phyloP scores from a whole-genome alignment of 192 early-diverging fungal species.

The Phlyctochytrium planicorne region DNA sequence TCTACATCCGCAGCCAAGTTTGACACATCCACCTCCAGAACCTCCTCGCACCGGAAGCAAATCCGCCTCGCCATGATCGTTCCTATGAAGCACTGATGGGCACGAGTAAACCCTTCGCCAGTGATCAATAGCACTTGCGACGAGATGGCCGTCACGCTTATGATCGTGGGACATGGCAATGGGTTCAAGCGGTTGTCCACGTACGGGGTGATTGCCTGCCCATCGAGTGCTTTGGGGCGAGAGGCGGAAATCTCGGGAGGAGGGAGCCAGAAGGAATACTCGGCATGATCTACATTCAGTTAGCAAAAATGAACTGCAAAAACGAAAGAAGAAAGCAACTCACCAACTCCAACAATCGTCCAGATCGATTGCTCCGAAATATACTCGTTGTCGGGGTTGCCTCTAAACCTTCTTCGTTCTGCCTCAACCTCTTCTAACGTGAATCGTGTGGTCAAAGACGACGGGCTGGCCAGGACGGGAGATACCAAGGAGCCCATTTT shows the following conservation, averaged over 20 bases:
- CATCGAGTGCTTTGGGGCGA: not conserved
- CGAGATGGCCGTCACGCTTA: not conserved
- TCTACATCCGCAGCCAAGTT: not conserved
- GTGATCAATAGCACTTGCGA: not conserved
- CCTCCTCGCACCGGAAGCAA: not conserved
- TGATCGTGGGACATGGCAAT: not conserved
- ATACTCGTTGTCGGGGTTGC: constrained; percentile 66
- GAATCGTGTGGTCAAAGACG: not conserved
- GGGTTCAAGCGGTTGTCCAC: not conserved
- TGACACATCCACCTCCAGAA: not conserved
- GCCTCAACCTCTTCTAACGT: not conserved
- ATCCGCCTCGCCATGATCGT: not conserved
- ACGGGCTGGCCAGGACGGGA: not conserved
- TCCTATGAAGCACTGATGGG: constrained; percentile 8
- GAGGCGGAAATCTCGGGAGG: not conserved
- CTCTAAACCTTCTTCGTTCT: constrained; percentile 5
- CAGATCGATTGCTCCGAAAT: constrained; percentile 88
- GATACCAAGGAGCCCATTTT: not conserved
- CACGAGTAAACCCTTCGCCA: not conserved
- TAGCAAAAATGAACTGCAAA: too few relatives aligned
- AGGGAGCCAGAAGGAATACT: constrained; percentile 8
- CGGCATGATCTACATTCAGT: not conserved
- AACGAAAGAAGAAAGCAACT: constrained; percentile 4
- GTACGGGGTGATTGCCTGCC: not conserved
- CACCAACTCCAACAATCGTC: constrained; percentile 88